Base-by-base conservation (phyloP, 2,329 filamentous ascomycete species). In the Madurella fahalii region DNA sequence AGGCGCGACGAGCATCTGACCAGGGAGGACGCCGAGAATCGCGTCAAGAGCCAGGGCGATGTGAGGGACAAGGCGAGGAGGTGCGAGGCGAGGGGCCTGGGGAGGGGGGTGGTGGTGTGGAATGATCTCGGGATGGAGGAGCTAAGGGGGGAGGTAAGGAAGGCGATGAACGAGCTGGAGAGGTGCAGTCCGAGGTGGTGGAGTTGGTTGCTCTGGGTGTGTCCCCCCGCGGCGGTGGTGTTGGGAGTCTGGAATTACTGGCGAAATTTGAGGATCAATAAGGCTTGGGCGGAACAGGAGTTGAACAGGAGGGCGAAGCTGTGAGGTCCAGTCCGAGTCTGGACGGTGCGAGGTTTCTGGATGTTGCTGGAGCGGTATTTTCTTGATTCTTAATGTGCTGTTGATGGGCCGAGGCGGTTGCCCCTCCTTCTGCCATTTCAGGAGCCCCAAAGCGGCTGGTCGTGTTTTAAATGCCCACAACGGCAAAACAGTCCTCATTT, bases 11-110 rank as follows among this genome's bases (percentile, higher is more conserved):
- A 80, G 39, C 88, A 95, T 71, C 73, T 97, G 34, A 88, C 80
- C 9, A 79, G 80, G n/a, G 88, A 94, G 67, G 94, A 99, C 69
- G 94, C 93, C 15, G 81, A 86, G 76, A 91, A 95, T 68, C 77
- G 94, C 16, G 90, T 99, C 5, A 75, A 79, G 59, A 95, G 90
- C 67, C 94, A 99, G 77, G 87, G 85, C 44, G 89, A 95, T 69
- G 88, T 96, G 57, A 77, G 84, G 61, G 82, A 88, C 64, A 97
- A 97, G 79, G 92, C 89, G 16, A 78, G 80, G 68, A 77, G 90
- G 68, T 89, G 86, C 57, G 77, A 87, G 71, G 83, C 80, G 45
- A 76, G 90, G 44, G 81, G 63, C 8, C 50, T 77, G 43, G 83
- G 83, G 7, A 80, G 78, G 46, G 93, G 92, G 0, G 80, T 91